A percentile compares a stretch with the other conserved stretches of the same genome.
Evolutionary conservation across 1,284 basidiomycete genomes (phyloP).

Genomic region (Puccinia brachypodii): DNA sequence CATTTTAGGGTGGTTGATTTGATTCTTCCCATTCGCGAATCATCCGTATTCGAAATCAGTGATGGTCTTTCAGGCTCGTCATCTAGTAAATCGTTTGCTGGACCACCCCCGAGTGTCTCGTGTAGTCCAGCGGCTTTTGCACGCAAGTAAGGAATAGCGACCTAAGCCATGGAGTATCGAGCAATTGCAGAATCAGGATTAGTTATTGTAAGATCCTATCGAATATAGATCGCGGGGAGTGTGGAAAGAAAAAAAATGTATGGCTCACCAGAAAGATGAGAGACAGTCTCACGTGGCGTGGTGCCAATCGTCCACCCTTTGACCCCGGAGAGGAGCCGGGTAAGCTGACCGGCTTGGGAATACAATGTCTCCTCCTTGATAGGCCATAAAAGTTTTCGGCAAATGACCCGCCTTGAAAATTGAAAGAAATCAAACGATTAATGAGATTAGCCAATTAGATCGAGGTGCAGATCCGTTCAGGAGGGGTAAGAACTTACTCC

Average conservation of each 20-base stretch:
- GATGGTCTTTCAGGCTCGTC: conserved; percentile 57
- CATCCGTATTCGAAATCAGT: conserved; percentile 14
- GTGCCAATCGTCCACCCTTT: conserved; percentile 63
- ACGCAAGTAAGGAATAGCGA: conserved; percentile 83
- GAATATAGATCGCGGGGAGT: not conserved
- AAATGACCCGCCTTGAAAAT: conserved; percentile 74
- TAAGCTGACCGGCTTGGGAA: conserved; percentile 61
- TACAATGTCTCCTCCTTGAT: conserved; percentile 68
- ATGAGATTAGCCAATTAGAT: not conserved
- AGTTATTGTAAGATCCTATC: not conserved
- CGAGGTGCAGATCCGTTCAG: not conserved
- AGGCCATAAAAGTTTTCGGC: conserved; percentile 90
- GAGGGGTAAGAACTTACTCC: conserved; percentile 60
- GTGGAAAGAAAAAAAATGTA: not conserved
- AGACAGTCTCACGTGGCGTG: conserved; percentile 62
- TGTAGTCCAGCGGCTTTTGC: conserved; percentile 87
- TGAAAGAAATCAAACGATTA: not conserved
- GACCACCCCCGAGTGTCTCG: conserved; percentile 81
- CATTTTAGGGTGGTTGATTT: conserved; percentile 52
- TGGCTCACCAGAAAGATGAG: conserved; percentile 51
- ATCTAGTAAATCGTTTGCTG: conserved; percentile 68
- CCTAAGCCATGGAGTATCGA: conserved; percentile 59
- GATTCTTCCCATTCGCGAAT: not conserved
- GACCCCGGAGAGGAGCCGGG: conserved; percentile 55
- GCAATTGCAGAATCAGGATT: not conserved